A percentile compares a stretch with the other conserved stretches of the same genome.
Evolutionary conservation across 2,329 filamentous ascomycete species (phyloP).

Genomic region (Aspergillus sp.): DNA sequence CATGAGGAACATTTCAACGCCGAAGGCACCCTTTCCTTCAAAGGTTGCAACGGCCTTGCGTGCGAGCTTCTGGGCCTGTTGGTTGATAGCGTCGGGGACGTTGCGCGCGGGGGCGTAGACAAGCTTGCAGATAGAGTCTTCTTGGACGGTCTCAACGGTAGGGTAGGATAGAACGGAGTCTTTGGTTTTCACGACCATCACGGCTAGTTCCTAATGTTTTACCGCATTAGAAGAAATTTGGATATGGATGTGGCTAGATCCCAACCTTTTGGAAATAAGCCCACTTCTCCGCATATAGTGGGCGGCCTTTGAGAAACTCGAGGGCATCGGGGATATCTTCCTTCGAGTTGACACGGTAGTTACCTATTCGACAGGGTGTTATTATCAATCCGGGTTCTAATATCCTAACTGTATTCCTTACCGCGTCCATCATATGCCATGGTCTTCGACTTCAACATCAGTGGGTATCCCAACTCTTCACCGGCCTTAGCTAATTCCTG

Average conservation of each 20-base stretch:
- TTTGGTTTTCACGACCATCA: slow-evolving; percentile 91
- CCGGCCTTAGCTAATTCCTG: slow-evolving; percentile 65
- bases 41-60: slow-evolving; percentile 76
- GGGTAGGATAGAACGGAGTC: slow-evolving; percentile 75
- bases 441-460: slow-evolving; percentile 89
- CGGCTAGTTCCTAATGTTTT: slow-evolving; percentile 67
- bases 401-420: slow-evolving; percentile 37
- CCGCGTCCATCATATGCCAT: slow-evolving; percentile 90
- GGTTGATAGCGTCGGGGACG: slow-evolving; percentile 60
- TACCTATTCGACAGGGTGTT: slow-evolving; percentile 48
- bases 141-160: slow-evolving; percentile 89
- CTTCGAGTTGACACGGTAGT: slow-evolving; percentile 62
- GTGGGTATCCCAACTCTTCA: slow-evolving; percentile 70
- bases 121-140: slow-evolving; percentile 92
- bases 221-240: slow-evolving; percentile 11
- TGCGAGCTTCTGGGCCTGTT: slow-evolving; percentile 72
- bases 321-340: slow-evolving; percentile 66
- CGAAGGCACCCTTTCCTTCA: slow-evolving; percentile 88
- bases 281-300: slow-evolving; percentile 88
- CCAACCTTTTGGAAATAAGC: slow-evolving; percentile 69
- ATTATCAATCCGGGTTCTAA: neutral
- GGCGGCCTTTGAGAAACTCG: slow-evolving; percentile 64
- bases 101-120: slow-evolving; percentile 81
- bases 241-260: neutral
- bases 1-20: slow-evolving; percentile 92